Evolutionary conservation across 1,284 basidiomycete genomes (phyloP).

Genomic region (Moesziomyces antarcticus): DNA sequence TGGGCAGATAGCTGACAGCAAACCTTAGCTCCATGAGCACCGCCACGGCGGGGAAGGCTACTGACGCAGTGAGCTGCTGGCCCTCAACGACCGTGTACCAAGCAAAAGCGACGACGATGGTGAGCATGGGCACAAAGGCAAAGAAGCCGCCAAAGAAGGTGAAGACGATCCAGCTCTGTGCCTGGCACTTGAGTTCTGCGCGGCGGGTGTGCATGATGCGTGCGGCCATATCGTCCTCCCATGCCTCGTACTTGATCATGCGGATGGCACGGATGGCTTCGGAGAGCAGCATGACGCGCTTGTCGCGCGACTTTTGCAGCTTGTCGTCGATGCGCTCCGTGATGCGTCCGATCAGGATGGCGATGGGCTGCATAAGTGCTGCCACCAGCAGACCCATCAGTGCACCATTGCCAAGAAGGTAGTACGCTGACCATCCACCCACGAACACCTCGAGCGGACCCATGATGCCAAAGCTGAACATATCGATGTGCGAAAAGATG

Average conservation of each 20-base stretch:
- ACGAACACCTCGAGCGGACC: conserved; percentile 40
- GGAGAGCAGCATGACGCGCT: conserved; percentile 37
- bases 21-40: conserved; percentile 38
- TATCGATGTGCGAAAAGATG: conserved; percentile 26
- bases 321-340: conserved; percentile 33
- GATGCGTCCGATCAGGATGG: conserved; percentile 17
- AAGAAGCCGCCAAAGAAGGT: conserved; percentile 35
- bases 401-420: conserved; percentile 34
- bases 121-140: conserved; percentile 35
- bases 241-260: conserved; percentile 54
- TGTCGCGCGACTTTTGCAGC: conserved; percentile 40
- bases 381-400: conserved; percentile 33
- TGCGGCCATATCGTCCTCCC: conserved; percentile 40
- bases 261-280: conserved; percentile 49
- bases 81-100: conserved; percentile 44
- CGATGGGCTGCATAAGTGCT: conserved; percentile 33
- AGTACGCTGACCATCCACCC: conserved; percentile 34
- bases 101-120: conserved; percentile 39
- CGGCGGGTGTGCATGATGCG: conserved; percentile 25
- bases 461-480: conserved; percentile 35
- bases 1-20: conserved; percentile 39
- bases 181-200: conserved; percentile 26
- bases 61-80: conserved; percentile 25
- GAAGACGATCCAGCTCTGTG: conserved; percentile 32
- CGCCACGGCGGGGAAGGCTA: conserved; percentile 46